These are phyloP conservation scores for Suillus weaverae DNA, from an alignment of 768 basidiomycete genomes.

Conservation along the genomic window DNA sequence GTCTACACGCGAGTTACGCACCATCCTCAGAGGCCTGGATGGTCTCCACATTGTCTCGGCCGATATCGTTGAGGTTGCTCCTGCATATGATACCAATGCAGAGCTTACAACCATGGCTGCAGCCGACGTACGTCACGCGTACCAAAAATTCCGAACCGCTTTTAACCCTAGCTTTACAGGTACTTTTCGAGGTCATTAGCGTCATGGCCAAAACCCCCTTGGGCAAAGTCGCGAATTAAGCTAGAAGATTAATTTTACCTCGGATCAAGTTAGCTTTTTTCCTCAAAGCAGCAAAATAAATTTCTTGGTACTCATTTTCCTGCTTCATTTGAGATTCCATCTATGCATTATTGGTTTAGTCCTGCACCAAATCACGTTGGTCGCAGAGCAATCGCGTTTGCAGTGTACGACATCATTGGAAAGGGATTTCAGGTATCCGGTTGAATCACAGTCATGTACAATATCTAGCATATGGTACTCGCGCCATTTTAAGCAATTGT, in stretches of 20 bases:
- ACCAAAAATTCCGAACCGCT: slow-evolving; percentile 6
- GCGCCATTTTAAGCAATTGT: background rate
- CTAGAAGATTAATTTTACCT: background rate
- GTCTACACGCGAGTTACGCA: slow-evolving; percentile 80
- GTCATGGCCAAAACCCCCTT: slow-evolving; percentile 81
- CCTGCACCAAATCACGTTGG: background rate
- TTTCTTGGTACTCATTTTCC: background rate
- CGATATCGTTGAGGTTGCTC: slow-evolving; percentile 84
- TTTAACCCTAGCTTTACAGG: slow-evolving; percentile 40
- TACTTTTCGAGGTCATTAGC: slow-evolving; percentile 72
- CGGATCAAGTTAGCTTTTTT: background rate
- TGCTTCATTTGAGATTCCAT: background rate
- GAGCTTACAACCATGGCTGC: slow-evolving; percentile 66
- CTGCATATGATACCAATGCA: slow-evolving; percentile 72
- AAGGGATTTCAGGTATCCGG: background rate
- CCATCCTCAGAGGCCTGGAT: slow-evolving; percentile 72
- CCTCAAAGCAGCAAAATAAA: background rate
- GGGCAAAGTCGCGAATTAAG: slow-evolving; percentile 48
- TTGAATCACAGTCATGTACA: background rate
- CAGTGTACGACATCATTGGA: background rate
- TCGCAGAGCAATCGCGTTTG: background rate
- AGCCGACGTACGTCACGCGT: slow-evolving; percentile 47
- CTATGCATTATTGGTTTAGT: slow-evolving; percentile 1
- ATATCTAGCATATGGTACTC: background rate
- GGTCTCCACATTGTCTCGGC: slow-evolving; percentile 77